Base-by-base conservation (phyloP, 2,329 filamentous ascomycete genomes). In the Amesomyces nigricolor region DNA sequence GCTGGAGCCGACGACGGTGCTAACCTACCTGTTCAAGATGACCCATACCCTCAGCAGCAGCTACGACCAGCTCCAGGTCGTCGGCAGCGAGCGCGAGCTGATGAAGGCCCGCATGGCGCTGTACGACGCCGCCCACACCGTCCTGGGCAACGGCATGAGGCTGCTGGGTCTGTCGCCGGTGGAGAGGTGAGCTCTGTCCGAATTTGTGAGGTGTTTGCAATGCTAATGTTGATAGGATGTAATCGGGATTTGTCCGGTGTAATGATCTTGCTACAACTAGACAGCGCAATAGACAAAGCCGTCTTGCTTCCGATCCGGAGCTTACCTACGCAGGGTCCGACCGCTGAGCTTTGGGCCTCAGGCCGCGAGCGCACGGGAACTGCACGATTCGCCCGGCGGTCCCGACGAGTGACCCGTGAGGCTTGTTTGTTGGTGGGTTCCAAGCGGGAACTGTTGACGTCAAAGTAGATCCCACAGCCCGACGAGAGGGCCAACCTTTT, bases 121-220 rank as follows among this genome's bases (percentile, higher is more conserved):
- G 63, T 95, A 95, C 69, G 83, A 87, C 63, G 78, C 86, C 2
- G 86, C 88, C 6, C 80, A 87, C 65, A 83, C 85, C 58, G 88
- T 92, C 37, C 75, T 95, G 60, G 79, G 80, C 65, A 95, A 94
- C 70, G 90, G 88, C 58, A 95, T 95, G 90, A 79, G 80, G 60
- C 71, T 95, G 64, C 75, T 95, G 61, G 90, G 90, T 1, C 74
- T 95, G 68, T 84, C 77, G 51, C 90, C 90, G 9, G 86, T 95
- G 47, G 85, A 92, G 68, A 76, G 83, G 73, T 66, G 53, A 56
- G 64, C 61, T 14, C 4, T 30, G 29, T 22, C 16, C 44, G n/a
- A 38, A 26, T 17, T 22, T 16, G 13, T 44, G 19, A 6, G 13
- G 30, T 32, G 37, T n/a, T 14, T 5, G 26, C 50, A 40, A 52